phyloP scores from a whole-genome alignment of 1,284 basidiomycete species.

The Cystobasidiaceae sp. region DNA sequence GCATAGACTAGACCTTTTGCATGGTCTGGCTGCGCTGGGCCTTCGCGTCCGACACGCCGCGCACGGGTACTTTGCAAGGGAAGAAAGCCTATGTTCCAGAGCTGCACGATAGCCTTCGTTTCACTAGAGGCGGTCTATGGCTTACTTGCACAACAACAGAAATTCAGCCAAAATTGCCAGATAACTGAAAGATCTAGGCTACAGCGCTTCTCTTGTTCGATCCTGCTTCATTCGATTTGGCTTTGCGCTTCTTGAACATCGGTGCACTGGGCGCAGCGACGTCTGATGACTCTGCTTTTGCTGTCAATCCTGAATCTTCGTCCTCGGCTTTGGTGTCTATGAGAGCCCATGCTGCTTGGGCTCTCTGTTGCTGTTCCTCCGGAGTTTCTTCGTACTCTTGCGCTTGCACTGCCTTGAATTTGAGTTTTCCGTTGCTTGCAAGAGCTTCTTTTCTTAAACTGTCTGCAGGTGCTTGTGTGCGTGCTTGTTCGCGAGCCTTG shows the following conservation, averaged over 20 bases:
- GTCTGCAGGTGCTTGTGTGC: constrained; percentile 1
- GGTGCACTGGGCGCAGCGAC: background rate
- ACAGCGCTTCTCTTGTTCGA: background rate
- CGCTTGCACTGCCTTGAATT: constrained; percentile 32
- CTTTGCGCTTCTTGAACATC: constrained; percentile 40
- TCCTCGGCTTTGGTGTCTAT: constrained; percentile 15
- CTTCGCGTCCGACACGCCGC: too few relatives aligned
- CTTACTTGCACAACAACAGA: background rate
- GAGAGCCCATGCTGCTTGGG: constrained; percentile 4
- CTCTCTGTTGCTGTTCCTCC: constrained; percentile 10
- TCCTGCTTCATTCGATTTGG: background rate
- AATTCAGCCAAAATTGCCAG: too few relatives aligned
- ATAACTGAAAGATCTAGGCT: too few relatives aligned
- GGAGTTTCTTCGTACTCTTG: constrained; percentile 19
- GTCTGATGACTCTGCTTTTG: background rate
- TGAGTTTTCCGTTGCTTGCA: constrained; percentile 33
- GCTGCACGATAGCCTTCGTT: too few relatives aligned
- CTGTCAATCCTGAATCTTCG: background rate
- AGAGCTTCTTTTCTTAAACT: constrained; percentile 31
- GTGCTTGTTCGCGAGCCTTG: constrained; percentile 13
- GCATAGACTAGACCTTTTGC: too few relatives aligned
- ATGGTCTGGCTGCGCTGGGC: too few relatives aligned
- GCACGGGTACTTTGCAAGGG: too few relatives aligned
- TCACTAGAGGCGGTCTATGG: too few relatives aligned
- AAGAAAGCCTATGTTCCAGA: too few relatives aligned